Conservation (phyloP, 768 basidiomycete genomes). For the Rhodotorula paludigena region DNA sequence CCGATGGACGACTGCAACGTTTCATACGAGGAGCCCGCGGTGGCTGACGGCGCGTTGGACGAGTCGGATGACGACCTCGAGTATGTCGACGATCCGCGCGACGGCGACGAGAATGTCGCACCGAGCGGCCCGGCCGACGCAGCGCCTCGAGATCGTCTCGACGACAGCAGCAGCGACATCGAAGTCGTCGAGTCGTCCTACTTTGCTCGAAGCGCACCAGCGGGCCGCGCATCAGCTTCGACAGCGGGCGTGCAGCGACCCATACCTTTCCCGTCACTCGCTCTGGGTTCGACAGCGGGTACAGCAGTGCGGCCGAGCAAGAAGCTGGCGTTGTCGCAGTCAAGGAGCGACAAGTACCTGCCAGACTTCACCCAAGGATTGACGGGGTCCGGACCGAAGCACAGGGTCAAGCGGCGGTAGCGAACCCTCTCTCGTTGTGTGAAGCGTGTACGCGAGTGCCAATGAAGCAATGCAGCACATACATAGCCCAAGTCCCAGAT, state of each 20-base stretch:
- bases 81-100: not conserved
- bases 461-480: not conserved
- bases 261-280: not conserved
- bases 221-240: not conserved
- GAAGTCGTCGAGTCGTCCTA: conserved; percentile 9
- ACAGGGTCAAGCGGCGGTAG: not conserved
- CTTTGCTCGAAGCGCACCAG: not conserved
- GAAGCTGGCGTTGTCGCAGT: not conserved
- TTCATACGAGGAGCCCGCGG: not conserved
- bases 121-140: not conserved
- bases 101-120: not conserved
- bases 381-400: not conserved
- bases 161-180: not conserved
- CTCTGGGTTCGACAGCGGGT: not conserved
- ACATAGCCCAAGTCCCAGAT: not conserved
- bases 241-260: not conserved
- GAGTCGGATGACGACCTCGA: not conserved
- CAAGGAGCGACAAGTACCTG: not conserved
- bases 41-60: not conserved
- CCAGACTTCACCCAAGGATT: not conserved
- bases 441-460: not conserved
- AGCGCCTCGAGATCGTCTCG: not conserved
- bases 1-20: conserved; percentile 6
- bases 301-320: not conserved
- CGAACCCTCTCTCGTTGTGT: no score